These are phyloP conservation scores for Fraxinus greggii DNA, from an alignment of 305 asterid genomes.

Conservation along the genomic window DNA sequence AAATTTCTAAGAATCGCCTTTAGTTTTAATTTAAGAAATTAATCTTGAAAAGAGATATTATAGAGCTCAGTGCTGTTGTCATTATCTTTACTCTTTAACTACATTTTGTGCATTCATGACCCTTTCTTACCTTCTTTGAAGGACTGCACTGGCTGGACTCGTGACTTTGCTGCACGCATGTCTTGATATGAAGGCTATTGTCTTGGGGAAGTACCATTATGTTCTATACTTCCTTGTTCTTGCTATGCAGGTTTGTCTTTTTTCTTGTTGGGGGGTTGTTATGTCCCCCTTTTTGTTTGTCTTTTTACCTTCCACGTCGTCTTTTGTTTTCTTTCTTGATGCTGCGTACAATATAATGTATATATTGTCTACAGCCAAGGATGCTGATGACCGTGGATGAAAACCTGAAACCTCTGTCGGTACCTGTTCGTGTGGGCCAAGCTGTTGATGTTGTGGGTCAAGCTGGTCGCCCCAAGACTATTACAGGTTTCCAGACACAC, in stretches of 20 bases:
- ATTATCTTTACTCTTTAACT: not conserved
- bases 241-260: slow-evolving; percentile 76
- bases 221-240: slow-evolving; percentile 82
- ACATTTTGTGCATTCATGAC: not conserved
- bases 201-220: slow-evolving; percentile 88
- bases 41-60: not conserved
- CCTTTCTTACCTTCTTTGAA: slow-evolving; percentile 27
- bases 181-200: slow-evolving; percentile 85
- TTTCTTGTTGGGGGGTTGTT: not conserved
- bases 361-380: slow-evolving; percentile 62
- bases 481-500: slow-evolving; percentile 93
- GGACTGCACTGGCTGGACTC: slow-evolving; percentile 89
- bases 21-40: not conserved
- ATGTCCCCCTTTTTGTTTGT: slow-evolving; percentile 4
- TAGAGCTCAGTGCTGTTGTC: not conserved
- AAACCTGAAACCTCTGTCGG: slow-evolving; percentile 78
- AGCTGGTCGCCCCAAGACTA: slow-evolving; percentile 97
- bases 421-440: slow-evolving; percentile 96
- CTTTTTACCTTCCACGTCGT: not conserved
- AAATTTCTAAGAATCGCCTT: not conserved
- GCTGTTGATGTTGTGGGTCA: slow-evolving; percentile 97
- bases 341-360: not conserved
- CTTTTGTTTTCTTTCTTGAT: not conserved
- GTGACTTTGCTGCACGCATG: slow-evolving; percentile 76
- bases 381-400: slow-evolving; percentile 94